Evolutionary conservation across 1,284 basidiomycete genomes (phyloP).

Genomic region (Cryptococcus hybrid): DNA sequence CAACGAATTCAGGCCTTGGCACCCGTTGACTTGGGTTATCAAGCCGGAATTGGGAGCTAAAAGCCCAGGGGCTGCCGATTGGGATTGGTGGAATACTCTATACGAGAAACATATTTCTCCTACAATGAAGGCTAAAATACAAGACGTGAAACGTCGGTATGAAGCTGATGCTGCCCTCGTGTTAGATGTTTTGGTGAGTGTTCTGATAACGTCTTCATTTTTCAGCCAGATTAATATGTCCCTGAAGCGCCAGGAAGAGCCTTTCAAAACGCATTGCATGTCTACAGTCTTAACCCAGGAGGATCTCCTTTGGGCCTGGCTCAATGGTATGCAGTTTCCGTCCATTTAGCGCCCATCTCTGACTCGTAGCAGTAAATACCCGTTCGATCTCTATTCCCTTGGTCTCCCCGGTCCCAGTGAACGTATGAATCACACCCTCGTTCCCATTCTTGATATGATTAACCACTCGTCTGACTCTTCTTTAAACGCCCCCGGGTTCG

Average conservation of each 20-base stretch:
- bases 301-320: constrained; percentile 79
- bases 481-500: constrained; percentile 20
- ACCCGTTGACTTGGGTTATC: constrained; percentile 73
- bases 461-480: constrained; percentile 60
- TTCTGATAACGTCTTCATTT: not conserved
- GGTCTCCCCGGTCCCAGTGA: constrained; percentile 53
- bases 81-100: constrained; percentile 26
- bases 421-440: constrained; percentile 71
- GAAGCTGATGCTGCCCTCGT: constrained; percentile 58
- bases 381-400: constrained; percentile 75
- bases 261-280: constrained; percentile 34
- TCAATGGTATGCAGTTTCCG: constrained; percentile 61
- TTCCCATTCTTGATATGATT: constrained; percentile 80
- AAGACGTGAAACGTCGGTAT: constrained; percentile 58
- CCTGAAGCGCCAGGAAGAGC: constrained; percentile 22
- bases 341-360: not conserved
- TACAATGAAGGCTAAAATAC: constrained; percentile 55
- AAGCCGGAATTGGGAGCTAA: constrained; percentile 16
- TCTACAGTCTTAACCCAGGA: constrained; percentile 25
- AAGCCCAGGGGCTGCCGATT: constrained; percentile 1
- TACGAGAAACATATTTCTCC: constrained; percentile 53
- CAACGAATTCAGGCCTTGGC: constrained; percentile 60
- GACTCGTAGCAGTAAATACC: constrained; percentile 67
- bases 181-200: constrained; percentile 48
- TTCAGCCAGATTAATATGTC: not conserved